Evolutionary conservation across 2,329 filamentous ascomycete species (phyloP).

Genomic region (Aspergillus sclerotialis): DNA sequence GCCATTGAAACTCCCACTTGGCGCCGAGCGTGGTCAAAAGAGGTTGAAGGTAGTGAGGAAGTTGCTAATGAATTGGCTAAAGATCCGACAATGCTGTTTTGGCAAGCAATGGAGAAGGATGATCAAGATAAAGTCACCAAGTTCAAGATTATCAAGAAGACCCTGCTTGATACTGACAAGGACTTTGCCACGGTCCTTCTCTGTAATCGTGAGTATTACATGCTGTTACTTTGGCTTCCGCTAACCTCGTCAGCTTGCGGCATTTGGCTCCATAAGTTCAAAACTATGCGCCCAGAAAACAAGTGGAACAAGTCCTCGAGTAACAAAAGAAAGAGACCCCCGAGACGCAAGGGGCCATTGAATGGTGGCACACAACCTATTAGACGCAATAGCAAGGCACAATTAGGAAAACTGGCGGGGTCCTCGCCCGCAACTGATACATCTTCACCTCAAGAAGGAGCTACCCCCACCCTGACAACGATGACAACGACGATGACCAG

Average conservation of each 20-base stretch:
- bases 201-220: slow-evolving; percentile 70
- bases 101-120: slow-evolving; percentile 61
- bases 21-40: slow-evolving; percentile 85
- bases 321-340: slow-evolving; percentile 33
- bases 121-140: slow-evolving; percentile 55
- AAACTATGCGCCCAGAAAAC: slow-evolving; percentile 71
- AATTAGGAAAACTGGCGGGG: slow-evolving; percentile 21
- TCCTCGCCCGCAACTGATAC: slow-evolving; percentile 34
- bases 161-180: slow-evolving; percentile 58
- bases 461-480: slow-evolving; percentile 24
- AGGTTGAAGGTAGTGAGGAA: slow-evolving; percentile 61
- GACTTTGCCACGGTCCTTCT: slow-evolving; percentile 68
- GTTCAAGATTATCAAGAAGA: slow-evolving; percentile 72
- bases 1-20: slow-evolving; percentile 94
- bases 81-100: slow-evolving; percentile 65
- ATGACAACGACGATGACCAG: slow-evolving; percentile 20
- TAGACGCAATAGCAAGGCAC: slow-evolving; percentile 24
- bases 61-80: slow-evolving; percentile 66
- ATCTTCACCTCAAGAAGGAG: slow-evolving; percentile 30
- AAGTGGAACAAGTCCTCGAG: slow-evolving; percentile 66
- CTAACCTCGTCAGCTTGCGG: slow-evolving; percentile 60
- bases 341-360: slow-evolving; percentile 27
- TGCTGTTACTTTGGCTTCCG: neutral
- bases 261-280: slow-evolving; percentile 87
- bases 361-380: slow-evolving; percentile 22